Evolutionary conservation across 2,329 filamentous ascomycete species (phyloP), one percentile per base, ranked within the genome.

Genomic region (Davidsoniella australis): DNA sequence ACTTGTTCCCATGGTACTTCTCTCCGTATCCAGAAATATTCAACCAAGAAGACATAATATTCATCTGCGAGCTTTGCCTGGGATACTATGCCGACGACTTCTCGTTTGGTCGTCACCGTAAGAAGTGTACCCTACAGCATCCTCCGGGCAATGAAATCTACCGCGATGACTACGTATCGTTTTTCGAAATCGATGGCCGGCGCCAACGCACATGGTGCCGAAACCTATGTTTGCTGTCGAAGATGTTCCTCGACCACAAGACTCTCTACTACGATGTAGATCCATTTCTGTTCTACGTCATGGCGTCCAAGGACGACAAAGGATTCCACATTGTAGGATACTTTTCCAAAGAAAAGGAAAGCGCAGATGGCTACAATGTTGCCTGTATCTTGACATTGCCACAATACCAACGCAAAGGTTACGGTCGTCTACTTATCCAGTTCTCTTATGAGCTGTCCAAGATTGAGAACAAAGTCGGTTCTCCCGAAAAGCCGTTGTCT

Each of bases 211-310:
- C 89, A 1, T 98, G 91, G 79, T 98, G 91, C 60, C 83, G 93
- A 47, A 98, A 98, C 57, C 73, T 98, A 4, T 98, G 91, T 63
- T 70, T 98, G 8, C 70, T 98, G 14, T 91, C 83, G 18, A 98
- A 98, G 60, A 85, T 96, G 66, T 98, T 98, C 61, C 73, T 98
- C 37, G 91, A 94, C 56, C 93, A 95, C 63, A 98, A 98, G 65
- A 96, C 91, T 4, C 77, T 98, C 6, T 98, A 95, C 69, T 98
- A 98, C 67, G 91, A 98, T 58, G 91, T 98, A n/a, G 91, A 98
- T 55, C 91, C 91, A 0, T 98, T 98, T 61, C 68, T 98, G 36
- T 98, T 98, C 68, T 98, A 98, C 65, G 89, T 94, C 63, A 95
- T 98, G 89, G 85, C 85, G 23, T 82, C 80, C 39, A 79, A 84